Percentiles rank a stretch among this genome's conserved stretches.
Evolutionary conservation across 768 basidiomycete genomes (phyloP).

Genomic region (Lyophyllum atratum): DNA sequence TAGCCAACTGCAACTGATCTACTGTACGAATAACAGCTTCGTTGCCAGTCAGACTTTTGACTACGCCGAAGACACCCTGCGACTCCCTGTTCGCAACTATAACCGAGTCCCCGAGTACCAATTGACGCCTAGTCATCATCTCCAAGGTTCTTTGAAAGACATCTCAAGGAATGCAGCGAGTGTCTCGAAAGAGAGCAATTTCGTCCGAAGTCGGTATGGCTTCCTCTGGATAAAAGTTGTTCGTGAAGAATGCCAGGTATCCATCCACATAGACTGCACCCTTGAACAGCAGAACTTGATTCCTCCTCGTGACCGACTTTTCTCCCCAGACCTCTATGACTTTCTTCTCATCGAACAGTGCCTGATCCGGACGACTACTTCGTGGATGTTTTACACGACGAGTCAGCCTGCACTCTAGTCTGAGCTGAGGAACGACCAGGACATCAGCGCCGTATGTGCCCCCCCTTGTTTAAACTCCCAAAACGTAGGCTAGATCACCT

Average conservation of each 20-base stretch:
- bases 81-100: background rate
- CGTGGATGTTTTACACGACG: background rate
- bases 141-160: background rate
- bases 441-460: background rate
- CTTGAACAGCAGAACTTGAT: background rate
- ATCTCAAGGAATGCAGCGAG: background rate
- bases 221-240: background rate
- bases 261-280: background rate
- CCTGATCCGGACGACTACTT: background rate
- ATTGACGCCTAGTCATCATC: background rate
- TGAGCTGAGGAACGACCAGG: background rate
- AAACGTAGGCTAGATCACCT: background rate
- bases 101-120: background rate
- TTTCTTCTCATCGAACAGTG: background rate
- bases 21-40: background rate
- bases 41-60: background rate
- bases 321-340: background rate
- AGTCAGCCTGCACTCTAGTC: background rate
- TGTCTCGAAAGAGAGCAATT: background rate
- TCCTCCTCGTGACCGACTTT: background rate
- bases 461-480: background rate
- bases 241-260: background rate
- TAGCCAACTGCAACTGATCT: background rate
- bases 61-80: background rate
- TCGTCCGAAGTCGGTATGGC: background rate